These are phyloP conservation scores for Fagus sylvatica DNA, from an alignment of 306 rosid genomes.

Conservation along the genomic window DNA sequence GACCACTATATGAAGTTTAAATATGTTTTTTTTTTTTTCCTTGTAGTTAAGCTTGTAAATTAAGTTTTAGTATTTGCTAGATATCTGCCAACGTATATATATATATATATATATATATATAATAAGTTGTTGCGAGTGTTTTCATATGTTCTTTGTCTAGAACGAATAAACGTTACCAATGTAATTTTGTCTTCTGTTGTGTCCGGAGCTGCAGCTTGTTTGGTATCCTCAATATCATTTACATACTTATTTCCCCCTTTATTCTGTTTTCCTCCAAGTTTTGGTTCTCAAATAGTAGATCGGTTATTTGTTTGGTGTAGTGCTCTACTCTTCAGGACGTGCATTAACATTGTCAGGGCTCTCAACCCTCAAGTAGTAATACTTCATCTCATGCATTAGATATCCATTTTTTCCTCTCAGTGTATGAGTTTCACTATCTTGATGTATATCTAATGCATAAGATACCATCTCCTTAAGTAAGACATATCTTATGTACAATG, in stretches of 20 bases:
- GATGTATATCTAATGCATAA: too few relatives aligned
- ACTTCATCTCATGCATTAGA: too few relatives aligned
- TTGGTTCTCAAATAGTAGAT: neutral
- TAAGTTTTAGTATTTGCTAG: neutral
- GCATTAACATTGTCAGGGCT: too few relatives aligned
- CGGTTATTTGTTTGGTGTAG: too few relatives aligned
- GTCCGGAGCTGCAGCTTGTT: neutral
- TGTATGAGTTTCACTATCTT: too few relatives aligned
- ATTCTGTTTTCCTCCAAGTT: neutral
- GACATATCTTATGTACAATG: too few relatives aligned
- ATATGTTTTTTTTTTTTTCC: neutral
- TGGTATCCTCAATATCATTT: neutral
- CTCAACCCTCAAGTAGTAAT: too few relatives aligned
- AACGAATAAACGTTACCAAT: neutral
- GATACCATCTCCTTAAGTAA: too few relatives aligned
- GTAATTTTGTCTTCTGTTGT: neutral
- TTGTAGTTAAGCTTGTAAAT: neutral
- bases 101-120: neutral
- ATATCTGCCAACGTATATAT: neutral
- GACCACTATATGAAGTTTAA: conserved; percentile 27
- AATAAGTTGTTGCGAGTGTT: neutral
- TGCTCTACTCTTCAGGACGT: too few relatives aligned
- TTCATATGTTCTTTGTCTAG: neutral
- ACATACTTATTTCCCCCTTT: neutral
- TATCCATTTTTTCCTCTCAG: too few relatives aligned